phyloP scores from a whole-genome alignment of 495 filamentous ascomycete genomes.

The Beverwykella pulmonaria region DNA sequence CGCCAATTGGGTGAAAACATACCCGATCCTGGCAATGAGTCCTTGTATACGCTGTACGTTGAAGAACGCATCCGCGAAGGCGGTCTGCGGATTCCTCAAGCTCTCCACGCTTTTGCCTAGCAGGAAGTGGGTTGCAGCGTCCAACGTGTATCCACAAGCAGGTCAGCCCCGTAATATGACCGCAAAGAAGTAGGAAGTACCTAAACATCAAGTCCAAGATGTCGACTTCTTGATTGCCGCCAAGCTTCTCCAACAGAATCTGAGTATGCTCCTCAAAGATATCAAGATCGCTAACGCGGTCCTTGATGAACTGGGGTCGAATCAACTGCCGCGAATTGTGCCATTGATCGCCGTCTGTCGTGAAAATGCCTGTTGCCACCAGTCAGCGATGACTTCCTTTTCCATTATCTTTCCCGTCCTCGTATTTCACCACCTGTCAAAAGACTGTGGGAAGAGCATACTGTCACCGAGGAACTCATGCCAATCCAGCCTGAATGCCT shows the following conservation, averaged over 20 bases:
- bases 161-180: neutral
- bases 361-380: constrained; percentile 53
- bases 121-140: constrained; percentile 63
- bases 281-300: constrained; percentile 53
- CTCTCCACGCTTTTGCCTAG: constrained; percentile 58
- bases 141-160: constrained; percentile 50
- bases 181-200: constrained; percentile 4
- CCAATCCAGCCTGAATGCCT: constrained; percentile 55
- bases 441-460: constrained; percentile 14
- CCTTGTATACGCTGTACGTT: constrained; percentile 57
- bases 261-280: constrained; percentile 57
- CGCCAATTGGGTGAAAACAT: neutral
- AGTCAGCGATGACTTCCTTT: neutral
- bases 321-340: constrained; percentile 56
- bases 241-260: constrained; percentile 48
- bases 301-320: constrained; percentile 61
- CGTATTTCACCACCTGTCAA: too few species aligned
- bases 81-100: constrained; percentile 53
- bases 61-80: constrained; percentile 58
- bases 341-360: constrained; percentile 60
- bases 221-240: constrained; percentile 52
- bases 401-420: too few species aligned
- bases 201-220: constrained; percentile 57
- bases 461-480: constrained; percentile 59
- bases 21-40: constrained; percentile 49